phyloP scores from a whole-genome alignment of 768 basidiomycete species.

The Scleroderma citrinum region DNA sequence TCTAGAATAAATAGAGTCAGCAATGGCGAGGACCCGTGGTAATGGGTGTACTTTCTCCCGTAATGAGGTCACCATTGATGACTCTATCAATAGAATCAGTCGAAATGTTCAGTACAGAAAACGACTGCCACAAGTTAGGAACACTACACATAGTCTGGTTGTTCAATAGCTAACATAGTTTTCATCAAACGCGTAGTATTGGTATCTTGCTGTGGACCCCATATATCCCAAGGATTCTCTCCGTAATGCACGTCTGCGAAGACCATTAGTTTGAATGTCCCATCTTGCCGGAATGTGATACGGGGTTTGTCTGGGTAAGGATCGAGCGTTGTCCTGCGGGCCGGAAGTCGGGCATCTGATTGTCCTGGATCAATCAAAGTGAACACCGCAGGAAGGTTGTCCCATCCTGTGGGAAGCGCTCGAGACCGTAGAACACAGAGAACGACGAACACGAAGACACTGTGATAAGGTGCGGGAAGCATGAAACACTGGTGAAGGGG shows the following conservation, averaged over 20 bases:
- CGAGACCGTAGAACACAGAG: neutral
- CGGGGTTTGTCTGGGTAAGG: slow-evolving; percentile 45
- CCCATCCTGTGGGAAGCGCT: neutral
- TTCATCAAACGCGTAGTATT: slow-evolving; percentile 59
- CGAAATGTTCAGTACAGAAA: neutral
- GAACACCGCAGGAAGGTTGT: neutral
- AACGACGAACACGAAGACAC: neutral
- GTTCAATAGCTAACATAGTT: slow-evolving; percentile 47
- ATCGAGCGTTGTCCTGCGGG: slow-evolving; percentile 16
- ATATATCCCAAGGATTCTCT: slow-evolving; percentile 65
- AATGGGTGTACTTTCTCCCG: slow-evolving; percentile 55
- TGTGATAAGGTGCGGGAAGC: too few relatives aligned
- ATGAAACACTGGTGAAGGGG: too few relatives aligned
- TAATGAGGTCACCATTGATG: slow-evolving; percentile 69
- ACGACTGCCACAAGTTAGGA: neutral
- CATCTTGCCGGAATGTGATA: slow-evolving; percentile 50
- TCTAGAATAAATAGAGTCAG: slow-evolving; percentile 30
- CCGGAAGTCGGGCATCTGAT: neutral
- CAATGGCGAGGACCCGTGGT: neutral
- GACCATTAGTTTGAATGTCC: slow-evolving; percentile 65
- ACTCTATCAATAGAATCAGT: slow-evolving; percentile 37
- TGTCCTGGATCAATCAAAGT: neutral
- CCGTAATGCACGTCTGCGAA: slow-evolving; percentile 76
- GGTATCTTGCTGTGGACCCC: slow-evolving; percentile 63
- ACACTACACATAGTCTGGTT: slow-evolving; percentile 64